Conservation (phyloP, 257 asterid genomes). For the Nicotiana knightiana region DNA sequence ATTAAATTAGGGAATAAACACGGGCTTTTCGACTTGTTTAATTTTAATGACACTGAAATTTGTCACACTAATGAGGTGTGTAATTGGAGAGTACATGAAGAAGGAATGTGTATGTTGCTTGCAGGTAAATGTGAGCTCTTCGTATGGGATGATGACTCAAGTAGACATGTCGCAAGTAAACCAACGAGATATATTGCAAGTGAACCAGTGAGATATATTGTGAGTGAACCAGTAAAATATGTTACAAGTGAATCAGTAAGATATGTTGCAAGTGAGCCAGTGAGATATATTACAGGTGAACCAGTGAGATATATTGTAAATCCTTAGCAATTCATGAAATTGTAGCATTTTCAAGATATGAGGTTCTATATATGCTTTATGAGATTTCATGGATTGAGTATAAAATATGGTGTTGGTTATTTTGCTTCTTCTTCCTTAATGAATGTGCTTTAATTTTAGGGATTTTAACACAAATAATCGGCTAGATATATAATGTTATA, state of each 20-base stretch:
- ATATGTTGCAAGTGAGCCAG: background rate
- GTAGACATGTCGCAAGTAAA: background rate
- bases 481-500: too few species aligned
- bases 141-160: background rate
- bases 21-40: background rate
- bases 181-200: background rate
- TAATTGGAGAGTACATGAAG: background rate
- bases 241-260: background rate
- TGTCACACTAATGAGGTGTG: background rate
- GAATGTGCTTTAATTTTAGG: too few species aligned
- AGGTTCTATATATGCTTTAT: too few species aligned
- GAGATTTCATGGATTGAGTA: too few species aligned
- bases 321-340: too few species aligned
- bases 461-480: too few species aligned
- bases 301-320: too few species aligned
- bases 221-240: too few species aligned
- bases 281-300: background rate
- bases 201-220: background rate
- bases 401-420: too few species aligned
- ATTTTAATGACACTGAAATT: background rate
- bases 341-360: too few species aligned
- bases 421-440: too few species aligned
- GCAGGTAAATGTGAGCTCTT: background rate
- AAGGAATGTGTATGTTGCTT: background rate
- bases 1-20: background rate